A percentile compares a stretch with the other conserved stretches of the same genome.
phyloP scores from a whole-genome alignment of 78 protist genomes.

The Neovahlkampfia damariscottae region DNA sequence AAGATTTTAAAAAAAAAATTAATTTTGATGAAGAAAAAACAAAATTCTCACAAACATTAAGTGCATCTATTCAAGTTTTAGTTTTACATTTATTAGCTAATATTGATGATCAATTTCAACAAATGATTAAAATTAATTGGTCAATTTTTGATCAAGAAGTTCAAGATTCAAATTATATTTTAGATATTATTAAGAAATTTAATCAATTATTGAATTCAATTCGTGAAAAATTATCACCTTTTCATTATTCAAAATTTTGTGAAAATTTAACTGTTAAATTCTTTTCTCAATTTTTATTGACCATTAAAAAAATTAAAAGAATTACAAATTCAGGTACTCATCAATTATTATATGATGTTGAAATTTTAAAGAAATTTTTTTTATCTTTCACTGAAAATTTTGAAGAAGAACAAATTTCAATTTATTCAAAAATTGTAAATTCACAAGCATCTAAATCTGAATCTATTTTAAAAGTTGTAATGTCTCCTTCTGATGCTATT shows the following conservation, averaged over 20 bases:
- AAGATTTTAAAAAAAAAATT: neutral
- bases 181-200: neutral
- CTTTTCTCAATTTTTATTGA: neutral
- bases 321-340: neutral
- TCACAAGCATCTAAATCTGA: neutral
- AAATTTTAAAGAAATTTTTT: neutral
- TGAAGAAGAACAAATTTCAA: neutral
- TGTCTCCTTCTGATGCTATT: neutral
- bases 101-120: neutral
- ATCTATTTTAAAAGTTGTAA: neutral
- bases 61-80: neutral
- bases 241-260: neutral
- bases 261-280: neutral
- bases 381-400: too few species aligned
- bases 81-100: neutral
- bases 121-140: neutral
- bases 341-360: neutral
- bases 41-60: neutral
- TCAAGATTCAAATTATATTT: neutral
- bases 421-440: neutral
- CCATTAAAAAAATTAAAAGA: neutral
- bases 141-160: neutral
- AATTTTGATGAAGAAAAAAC: neutral
- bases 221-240: neutral
- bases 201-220: neutral